Percentiles rank a stretch among this genome's conserved stretches.
These are phyloP conservation scores for Cystofilobasidium capitatum DNA, from an alignment of 768 basidiomycete genomes.

Conservation along the genomic window DNA sequence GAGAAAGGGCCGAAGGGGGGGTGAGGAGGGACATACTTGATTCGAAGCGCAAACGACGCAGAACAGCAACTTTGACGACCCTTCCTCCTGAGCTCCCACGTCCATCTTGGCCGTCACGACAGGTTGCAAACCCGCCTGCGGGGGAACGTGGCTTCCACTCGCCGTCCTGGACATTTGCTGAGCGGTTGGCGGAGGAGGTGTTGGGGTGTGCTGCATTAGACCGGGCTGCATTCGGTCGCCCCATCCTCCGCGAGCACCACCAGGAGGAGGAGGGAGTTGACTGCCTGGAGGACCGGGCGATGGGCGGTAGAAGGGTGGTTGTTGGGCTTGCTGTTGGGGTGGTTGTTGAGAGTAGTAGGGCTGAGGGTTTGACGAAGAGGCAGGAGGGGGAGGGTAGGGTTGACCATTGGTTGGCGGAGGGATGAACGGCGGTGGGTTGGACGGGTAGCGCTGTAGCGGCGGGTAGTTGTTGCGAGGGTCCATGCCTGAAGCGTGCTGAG, in stretches of 20 bases:
- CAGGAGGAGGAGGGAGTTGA: background rate
- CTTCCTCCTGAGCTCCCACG: background rate
- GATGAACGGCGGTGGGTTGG: too few species aligned
- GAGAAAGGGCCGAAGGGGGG: background rate
- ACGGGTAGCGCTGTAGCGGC: background rate
- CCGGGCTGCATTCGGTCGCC: conserved; percentile 8
- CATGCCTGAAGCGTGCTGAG: background rate
- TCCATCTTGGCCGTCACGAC: background rate
- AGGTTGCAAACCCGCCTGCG: too few species aligned
- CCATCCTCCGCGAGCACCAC: background rate
- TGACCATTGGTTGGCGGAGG: too few species aligned
- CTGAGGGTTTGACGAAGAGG: background rate
- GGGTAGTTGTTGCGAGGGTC: conserved; percentile 14
- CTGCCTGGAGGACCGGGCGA: background rate
- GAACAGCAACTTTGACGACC: conserved; percentile 43
- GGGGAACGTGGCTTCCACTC: background rate
- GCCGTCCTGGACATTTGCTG: background rate
- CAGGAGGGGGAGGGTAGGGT: conserved; percentile 8
- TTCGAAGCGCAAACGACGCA: conserved; percentile 99
- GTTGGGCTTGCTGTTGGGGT: background rate
- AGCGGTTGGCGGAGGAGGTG: background rate
- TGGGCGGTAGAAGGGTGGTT: background rate
- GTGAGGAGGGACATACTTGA: conserved; percentile 51
- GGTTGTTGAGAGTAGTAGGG: background rate
- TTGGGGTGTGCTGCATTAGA: background rate